Percentiles rank a stretch among this genome's conserved stretches.
Conservation (phyloP, 306 rosid genomes). For the Oxytropis ochrocephala region DNA sequence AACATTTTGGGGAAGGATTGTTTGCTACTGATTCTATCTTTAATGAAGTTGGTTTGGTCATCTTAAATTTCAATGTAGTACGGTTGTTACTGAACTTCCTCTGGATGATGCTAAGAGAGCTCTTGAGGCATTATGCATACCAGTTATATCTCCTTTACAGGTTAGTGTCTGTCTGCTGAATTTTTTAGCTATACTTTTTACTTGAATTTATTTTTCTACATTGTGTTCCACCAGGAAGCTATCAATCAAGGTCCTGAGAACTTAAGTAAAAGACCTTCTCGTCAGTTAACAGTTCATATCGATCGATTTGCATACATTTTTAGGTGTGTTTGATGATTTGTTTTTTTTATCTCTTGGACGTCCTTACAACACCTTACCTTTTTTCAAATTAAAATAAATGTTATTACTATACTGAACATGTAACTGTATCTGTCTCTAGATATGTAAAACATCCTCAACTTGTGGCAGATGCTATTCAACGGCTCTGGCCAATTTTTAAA, state of each 20-base stretch:
- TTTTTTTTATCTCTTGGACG: slow-evolving; percentile 6
- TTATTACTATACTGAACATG: slow-evolving; percentile 25
- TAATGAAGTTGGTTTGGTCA: slow-evolving; percentile 23
- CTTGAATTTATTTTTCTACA: slow-evolving; percentile 17
- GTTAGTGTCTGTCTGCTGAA: slow-evolving; percentile 36
- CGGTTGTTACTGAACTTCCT: slow-evolving; percentile 92
- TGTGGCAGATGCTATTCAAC: slow-evolving; percentile 94
- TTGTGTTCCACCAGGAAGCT: slow-evolving; percentile 64
- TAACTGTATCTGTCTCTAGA: slow-evolving; percentile 40
- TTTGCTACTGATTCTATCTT: slow-evolving; percentile 18
- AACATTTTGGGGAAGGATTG: background rate
- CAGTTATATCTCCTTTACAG: slow-evolving; percentile 89
- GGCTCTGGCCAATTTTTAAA: slow-evolving; percentile 95
- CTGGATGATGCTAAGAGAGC: slow-evolving; percentile 84
- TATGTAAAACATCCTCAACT: slow-evolving; percentile 93
- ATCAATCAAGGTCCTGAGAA: slow-evolving; percentile 75
- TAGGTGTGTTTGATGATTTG: slow-evolving; percentile 48
- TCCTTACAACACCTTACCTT: slow-evolving; percentile 3
- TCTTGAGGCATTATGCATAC: slow-evolving; percentile 88
- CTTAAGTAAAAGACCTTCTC: slow-evolving; percentile 69
- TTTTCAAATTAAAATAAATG: background rate
- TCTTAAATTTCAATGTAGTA: slow-evolving; percentile 42
- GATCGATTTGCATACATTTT: slow-evolving; percentile 95
- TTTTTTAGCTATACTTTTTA: background rate
- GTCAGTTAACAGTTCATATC: slow-evolving; percentile 89